Evolutionary conservation across 257 asterid genomes (phyloP).

Genomic region (Penstemon eatonii): DNA sequence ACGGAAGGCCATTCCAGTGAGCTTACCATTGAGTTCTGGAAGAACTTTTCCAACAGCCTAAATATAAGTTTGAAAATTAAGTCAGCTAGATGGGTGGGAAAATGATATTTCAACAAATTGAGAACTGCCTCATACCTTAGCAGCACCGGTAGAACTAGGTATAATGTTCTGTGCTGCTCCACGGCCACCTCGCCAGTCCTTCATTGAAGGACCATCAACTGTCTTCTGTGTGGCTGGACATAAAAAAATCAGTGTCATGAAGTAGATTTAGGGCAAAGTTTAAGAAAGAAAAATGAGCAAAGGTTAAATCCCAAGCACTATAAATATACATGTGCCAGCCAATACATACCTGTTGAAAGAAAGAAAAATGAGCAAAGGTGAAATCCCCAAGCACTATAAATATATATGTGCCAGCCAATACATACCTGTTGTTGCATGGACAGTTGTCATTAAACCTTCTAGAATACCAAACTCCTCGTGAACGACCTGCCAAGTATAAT

Average conservation of each 20-base stretch:
- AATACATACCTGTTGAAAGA: slow-evolving; percentile 62
- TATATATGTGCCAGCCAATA: slow-evolving; percentile 7
- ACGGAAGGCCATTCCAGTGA: slow-evolving; percentile 95
- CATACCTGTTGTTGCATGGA: slow-evolving; percentile 95
- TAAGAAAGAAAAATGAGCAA: slow-evolving; percentile 12
- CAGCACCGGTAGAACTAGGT: slow-evolving; percentile 76
- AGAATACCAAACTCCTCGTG: slow-evolving; percentile 95
- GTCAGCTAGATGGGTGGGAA: background rate
- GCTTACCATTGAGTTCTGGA: slow-evolving; percentile 79
- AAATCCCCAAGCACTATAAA: slow-evolving; percentile 2
- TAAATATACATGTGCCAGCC: slow-evolving; percentile 10
- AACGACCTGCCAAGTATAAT: slow-evolving; percentile 61
- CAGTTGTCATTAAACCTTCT: slow-evolving; percentile 98
- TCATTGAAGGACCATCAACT: slow-evolving; percentile 70
- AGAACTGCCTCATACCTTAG: slow-evolving; percentile 42
- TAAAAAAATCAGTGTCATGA: slow-evolving; percentile 18
- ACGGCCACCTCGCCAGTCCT: slow-evolving; percentile 80
- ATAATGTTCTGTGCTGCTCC: slow-evolving; percentile 72
- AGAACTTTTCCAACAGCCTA: slow-evolving; percentile 95
- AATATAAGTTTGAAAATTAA: background rate
- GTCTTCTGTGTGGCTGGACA: slow-evolving; percentile 68
- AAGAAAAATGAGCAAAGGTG: slow-evolving; percentile 5
- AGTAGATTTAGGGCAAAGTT: slow-evolving; percentile 26
- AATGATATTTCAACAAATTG: background rate
- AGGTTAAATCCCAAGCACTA: background rate